These are phyloP conservation scores for Phaeosphaeria sp. DNA, from an alignment of 2,329 filamentous ascomycete genomes.

Conservation along the genomic window DNA sequence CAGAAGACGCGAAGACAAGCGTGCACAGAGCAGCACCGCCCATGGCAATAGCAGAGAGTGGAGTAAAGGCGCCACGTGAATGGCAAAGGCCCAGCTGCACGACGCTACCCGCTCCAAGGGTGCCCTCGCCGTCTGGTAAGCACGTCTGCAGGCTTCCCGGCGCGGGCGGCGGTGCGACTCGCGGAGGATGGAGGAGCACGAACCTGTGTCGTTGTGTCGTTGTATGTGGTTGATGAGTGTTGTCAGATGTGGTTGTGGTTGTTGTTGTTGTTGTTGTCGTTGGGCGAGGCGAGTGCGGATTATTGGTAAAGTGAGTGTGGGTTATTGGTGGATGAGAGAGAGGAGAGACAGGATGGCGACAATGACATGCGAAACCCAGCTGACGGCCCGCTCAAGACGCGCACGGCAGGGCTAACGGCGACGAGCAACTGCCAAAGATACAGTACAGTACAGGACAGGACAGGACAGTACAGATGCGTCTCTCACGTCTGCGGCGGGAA, in stretches of 20 bases:
- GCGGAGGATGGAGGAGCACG: not conserved
- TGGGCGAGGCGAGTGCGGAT: not conserved
- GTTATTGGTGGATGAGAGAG: no score
- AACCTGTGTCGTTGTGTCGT: no score
- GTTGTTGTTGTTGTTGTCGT: no score
- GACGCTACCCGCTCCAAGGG: conserved; percentile 10
- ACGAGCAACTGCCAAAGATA: not conserved
- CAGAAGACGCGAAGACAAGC: conserved; percentile 10
- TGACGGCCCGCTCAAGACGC: conserved; percentile 25
- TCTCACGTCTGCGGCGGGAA: conserved; percentile 5
- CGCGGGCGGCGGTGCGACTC: not conserved
- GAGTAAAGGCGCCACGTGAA: conserved; percentile 24
- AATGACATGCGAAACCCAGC: conserved; percentile 10
- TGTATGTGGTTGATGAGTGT: no score
- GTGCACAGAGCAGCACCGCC: conserved; percentile 13
- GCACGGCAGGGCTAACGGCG: conserved; percentile 17
- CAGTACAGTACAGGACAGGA: no score
- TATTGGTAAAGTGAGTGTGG: no score
- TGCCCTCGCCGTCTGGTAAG: conserved; percentile 2
- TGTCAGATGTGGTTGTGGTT: no score
- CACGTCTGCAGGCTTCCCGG: not conserved
- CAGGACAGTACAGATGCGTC: no score
- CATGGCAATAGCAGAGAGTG: conserved; percentile 18
- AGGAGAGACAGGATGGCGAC: no score
- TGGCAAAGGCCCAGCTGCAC: conserved; percentile 4